Conservation (phyloP, 345 rosid genomes). For the Psidium guajava region DNA sequence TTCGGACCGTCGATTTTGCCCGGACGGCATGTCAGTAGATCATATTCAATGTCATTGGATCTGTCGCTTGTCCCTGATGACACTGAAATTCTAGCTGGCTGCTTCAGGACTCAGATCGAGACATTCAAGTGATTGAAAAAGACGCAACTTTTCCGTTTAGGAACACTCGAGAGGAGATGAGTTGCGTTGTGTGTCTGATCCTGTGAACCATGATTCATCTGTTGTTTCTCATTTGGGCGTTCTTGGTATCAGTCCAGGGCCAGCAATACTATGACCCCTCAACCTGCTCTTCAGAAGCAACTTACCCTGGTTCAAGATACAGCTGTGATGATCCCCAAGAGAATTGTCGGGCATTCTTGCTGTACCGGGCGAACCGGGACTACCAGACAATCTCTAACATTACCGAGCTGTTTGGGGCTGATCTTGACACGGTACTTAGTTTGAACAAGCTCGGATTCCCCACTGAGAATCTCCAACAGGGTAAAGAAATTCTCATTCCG, state of each 20-base stretch:
- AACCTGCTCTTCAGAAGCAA: conserved; percentile 11
- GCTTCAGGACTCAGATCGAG: not conserved
- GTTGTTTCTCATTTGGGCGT: conserved; percentile 14
- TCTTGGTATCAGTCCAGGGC: not conserved
- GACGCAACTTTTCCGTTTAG: not conserved
- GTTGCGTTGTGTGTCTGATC: not conserved
- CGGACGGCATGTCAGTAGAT: not conserved
- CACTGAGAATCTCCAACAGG: conserved; percentile 12
- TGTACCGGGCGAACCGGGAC: conserved; percentile 27
- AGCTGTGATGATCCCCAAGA: conserved; percentile 15
- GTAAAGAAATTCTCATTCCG: conserved; percentile 41
- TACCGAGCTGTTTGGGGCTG: conserved; percentile 19
- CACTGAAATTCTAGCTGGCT: not conserved
- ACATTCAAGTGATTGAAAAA: not conserved
- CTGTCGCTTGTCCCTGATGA: not conserved
- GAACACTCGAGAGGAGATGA: not conserved
- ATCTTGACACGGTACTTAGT: conserved; percentile 9
- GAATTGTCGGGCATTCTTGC: conserved; percentile 30
- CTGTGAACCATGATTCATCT: conserved; percentile 13
- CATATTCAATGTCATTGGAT: not conserved
- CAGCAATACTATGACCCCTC: conserved; percentile 31
- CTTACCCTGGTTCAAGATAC: conserved; percentile 35
- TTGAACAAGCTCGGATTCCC: conserved; percentile 12
- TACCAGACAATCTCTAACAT: conserved; percentile 22
- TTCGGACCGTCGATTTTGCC: not conserved